A percentile compares a stretch with the other conserved stretches of the same genome.
phyloP scores from a whole-genome alignment of 176 grass and related monocot genomes.

The Hordeum vulgare region DNA sequence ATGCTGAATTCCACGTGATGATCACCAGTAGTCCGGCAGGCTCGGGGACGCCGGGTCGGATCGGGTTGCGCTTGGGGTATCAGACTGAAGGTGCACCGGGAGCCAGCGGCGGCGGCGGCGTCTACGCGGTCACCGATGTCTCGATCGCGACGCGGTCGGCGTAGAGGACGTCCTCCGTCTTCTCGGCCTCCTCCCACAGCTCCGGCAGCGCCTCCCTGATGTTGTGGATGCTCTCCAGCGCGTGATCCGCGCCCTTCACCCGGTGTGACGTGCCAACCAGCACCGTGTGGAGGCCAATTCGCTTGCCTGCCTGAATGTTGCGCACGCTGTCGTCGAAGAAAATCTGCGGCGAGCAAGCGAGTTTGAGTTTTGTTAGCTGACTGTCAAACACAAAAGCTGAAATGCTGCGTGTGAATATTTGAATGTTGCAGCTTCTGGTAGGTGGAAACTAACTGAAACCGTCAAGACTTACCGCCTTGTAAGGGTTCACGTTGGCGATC shows the following conservation, averaged over 20 bases:
- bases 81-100: slow-evolving; percentile 8
- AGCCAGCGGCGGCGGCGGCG: not conserved
- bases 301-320: slow-evolving; percentile 83
- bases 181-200: slow-evolving; percentile 85
- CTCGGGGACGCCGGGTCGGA: not conserved
- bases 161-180: slow-evolving; percentile 65
- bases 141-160: slow-evolving; percentile 62
- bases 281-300: slow-evolving; percentile 82
- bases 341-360: slow-evolving; percentile 41
- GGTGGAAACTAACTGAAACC: not conserved
- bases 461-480: slow-evolving; percentile 49
- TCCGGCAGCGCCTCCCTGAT: slow-evolving; percentile 83
- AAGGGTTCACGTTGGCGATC: slow-evolving; percentile 71
- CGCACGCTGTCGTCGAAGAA: slow-evolving; percentile 97
- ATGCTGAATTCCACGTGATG: slow-evolving; percentile 20
- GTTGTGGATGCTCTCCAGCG: slow-evolving; percentile 92
- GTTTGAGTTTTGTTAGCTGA: not conserved
- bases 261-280: slow-evolving; percentile 78
- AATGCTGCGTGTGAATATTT: not conserved
- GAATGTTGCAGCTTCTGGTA: not conserved
- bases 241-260: slow-evolving; percentile 73
- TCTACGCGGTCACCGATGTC: slow-evolving; percentile 82
- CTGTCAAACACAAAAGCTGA: not conserved
- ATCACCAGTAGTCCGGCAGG: slow-evolving; percentile 11
- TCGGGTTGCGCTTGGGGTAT: not conserved